These are phyloP conservation scores for Periconia sp. DNA, from an alignment of 2,329 filamentous ascomycete genomes.

Conservation along the genomic window DNA sequence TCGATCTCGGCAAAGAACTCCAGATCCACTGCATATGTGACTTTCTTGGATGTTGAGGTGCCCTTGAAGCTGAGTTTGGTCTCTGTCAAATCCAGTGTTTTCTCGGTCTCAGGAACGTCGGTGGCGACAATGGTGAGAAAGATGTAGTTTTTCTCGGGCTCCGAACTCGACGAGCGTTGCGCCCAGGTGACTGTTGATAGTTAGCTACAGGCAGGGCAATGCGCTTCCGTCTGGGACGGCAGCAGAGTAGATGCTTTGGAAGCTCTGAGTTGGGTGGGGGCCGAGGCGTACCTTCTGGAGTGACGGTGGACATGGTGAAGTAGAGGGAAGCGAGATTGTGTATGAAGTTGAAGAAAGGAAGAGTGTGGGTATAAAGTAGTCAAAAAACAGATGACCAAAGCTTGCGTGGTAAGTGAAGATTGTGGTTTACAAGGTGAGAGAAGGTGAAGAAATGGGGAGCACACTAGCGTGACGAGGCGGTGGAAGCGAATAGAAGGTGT, in stretches of 20 bases:
- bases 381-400: neutral
- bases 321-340: conserved; percentile 1
- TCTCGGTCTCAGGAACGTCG: conserved; percentile 73
- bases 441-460: conserved; percentile 40
- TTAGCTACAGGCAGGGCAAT: conserved; percentile 18
- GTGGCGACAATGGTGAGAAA: conserved; percentile 89
- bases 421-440: conserved; percentile 21
- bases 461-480: conserved; percentile 37
- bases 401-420: conserved; percentile 5
- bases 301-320: conserved; percentile 33
- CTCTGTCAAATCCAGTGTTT: conserved; percentile 83
- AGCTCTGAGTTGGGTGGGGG: conserved; percentile 18
- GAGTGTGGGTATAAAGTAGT: neutral
- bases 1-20: conserved; percentile 93
- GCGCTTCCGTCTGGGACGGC: neutral
- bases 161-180: conserved; percentile 83
- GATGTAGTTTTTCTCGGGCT: conserved; percentile 88
- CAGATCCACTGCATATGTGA: conserved; percentile 81
- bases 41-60: conserved; percentile 80
- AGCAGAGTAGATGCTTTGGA: neutral
- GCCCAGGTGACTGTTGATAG: conserved; percentile 82
- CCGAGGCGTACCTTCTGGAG: conserved; percentile 44
- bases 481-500: conserved; percentile 44
- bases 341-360: neutral
- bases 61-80: conserved; percentile 79